Conservation (phyloP, 345 rosid genomes). For the Citrus sinensis region DNA sequence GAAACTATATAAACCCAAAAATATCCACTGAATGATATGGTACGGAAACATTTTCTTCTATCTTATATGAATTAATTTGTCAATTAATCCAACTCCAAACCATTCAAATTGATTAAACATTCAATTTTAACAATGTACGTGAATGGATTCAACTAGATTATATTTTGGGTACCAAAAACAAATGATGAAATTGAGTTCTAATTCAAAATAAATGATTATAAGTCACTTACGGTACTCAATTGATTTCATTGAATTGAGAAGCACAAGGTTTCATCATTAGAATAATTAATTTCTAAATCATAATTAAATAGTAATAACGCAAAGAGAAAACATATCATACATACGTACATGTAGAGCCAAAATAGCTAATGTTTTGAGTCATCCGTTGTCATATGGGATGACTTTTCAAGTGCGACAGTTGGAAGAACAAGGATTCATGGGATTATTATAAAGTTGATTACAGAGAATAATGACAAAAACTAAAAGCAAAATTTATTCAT, state of each 20-base stretch:
- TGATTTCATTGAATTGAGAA: background rate
- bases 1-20: no score
- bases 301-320: background rate
- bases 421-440: background rate
- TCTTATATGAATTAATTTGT: no score
- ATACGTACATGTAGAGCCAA: background rate
- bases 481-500: no score
- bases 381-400: background rate
- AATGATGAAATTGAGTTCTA: no score
- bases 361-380: background rate
- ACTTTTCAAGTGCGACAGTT: background rate
- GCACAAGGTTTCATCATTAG: background rate
- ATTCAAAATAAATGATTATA: no score
- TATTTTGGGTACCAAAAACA: no score
- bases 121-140: no score
- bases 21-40: no score
- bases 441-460: background rate
- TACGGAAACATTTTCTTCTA: no score
- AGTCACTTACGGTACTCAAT: background rate
- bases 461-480: background rate
- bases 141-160: no score
- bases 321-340: background rate
- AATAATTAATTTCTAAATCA: background rate
- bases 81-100: no score
- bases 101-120: no score